These are phyloP conservation scores for Rhazya stricta DNA, from an alignment of 257 asterid genomes.

Conservation along the genomic window DNA sequence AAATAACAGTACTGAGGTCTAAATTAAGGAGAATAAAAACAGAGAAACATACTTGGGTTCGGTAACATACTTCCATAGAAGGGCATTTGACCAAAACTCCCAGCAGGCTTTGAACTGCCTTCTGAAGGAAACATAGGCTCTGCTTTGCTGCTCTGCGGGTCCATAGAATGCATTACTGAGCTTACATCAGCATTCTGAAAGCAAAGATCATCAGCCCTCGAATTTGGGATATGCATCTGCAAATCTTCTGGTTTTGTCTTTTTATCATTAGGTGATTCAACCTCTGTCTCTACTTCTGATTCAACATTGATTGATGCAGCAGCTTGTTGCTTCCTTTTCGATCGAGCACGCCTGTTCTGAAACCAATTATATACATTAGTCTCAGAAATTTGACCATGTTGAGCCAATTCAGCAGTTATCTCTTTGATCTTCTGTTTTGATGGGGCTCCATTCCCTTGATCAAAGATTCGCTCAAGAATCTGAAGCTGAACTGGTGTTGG, in stretches of 20 bases:
- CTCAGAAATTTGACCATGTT: conserved; percentile 95
- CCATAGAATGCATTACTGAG: conserved; percentile 45
- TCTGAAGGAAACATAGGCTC: conserved; percentile 67
- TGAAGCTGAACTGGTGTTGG: conserved; percentile 95
- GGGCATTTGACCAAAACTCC: conserved; percentile 56
- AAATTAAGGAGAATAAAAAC: background rate
- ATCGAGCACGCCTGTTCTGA: conserved; percentile 96
- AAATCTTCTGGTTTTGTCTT: conserved; percentile 73
- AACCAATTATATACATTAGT: conserved; percentile 98
- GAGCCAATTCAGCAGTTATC: conserved; percentile 76
- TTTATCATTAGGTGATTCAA: conserved; percentile 83
- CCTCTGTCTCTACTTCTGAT: conserved; percentile 92
- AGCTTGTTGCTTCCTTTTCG: conserved; percentile 84
- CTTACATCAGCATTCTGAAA: conserved; percentile 48
- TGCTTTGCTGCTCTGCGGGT: conserved; percentile 47
- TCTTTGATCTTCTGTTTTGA: conserved; percentile 95
- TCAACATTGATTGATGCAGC: conserved; percentile 52
- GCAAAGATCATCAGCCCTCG: conserved; percentile 57
- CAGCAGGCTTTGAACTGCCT: conserved; percentile 55
- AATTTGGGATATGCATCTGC: conserved; percentile 39
- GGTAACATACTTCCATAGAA: conserved; percentile 61
- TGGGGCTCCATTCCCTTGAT: conserved; percentile 94
- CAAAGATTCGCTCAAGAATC: conserved; percentile 86
- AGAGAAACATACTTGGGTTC: conserved; percentile 47
- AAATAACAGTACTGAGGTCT: background rate